These are phyloP conservation scores for Hygrocybe punicea DNA, from an alignment of 768 basidiomycete genomes.

Conservation along the genomic window DNA sequence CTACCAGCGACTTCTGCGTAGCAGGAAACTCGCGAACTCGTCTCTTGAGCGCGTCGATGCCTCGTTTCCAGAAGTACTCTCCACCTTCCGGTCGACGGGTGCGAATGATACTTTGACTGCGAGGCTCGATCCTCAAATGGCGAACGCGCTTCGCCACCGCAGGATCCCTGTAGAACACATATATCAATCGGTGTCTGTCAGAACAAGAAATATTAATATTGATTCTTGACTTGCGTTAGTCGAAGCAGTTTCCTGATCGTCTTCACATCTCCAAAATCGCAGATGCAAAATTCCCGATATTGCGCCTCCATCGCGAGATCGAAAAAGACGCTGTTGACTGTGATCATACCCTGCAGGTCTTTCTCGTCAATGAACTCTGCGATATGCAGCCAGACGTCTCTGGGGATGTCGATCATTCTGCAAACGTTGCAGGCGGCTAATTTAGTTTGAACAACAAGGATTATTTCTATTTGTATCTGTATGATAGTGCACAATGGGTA, in stretches of 20 bases:
- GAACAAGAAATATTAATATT: not conserved
- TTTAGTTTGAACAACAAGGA: too few species aligned
- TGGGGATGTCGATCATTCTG: constrained; percentile 1
- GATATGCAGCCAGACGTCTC: constrained; percentile 5
- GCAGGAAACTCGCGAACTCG: constrained; percentile 7
- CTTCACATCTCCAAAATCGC: not conserved
- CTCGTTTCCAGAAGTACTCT: not conserved
- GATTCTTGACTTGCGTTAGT: not conserved
- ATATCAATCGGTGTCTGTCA: not conserved
- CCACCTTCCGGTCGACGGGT: not conserved
- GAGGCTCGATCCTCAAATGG: constrained; percentile 12
- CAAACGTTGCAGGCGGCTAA: too few species aligned
- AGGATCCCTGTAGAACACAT: constrained; percentile 16
- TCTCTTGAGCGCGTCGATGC: not conserved
- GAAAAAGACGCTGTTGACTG: constrained; percentile 5
- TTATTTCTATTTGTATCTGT: too few species aligned
- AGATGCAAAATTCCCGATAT: not conserved
- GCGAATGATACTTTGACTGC: constrained; percentile 10
- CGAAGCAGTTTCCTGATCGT: not conserved
- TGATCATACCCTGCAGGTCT: not conserved
- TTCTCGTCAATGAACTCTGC: not conserved
- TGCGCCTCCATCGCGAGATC: constrained; percentile 1
- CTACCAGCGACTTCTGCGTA: not conserved
- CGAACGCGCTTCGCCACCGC: constrained; percentile 25
- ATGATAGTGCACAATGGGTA: too few species aligned